phyloP scores from a whole-genome alignment of 345 rosid genomes.

The Microcos paniculata region DNA sequence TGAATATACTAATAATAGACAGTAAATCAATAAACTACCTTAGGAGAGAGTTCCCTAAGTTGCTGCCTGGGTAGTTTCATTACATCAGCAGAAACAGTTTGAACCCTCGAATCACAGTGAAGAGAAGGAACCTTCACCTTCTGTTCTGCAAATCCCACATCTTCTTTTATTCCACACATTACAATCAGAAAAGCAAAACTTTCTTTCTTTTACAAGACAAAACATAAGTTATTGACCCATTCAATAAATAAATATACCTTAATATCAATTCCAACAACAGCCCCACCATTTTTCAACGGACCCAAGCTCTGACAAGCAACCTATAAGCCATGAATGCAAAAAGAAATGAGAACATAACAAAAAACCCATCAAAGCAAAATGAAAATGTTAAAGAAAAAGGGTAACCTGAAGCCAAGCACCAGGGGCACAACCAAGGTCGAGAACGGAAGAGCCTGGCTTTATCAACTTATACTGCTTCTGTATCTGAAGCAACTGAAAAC shows the following conservation, averaged over 20 bases:
- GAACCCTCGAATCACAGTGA: constrained; percentile 81
- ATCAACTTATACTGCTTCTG: constrained; percentile 81
- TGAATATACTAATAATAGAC: background rate
- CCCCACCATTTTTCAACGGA: constrained; percentile 71
- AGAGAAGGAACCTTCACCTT: constrained; percentile 87
- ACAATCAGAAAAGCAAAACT: constrained; percentile 14
- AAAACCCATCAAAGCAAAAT: background rate
- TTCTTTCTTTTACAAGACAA: background rate
- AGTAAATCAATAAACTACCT: constrained; percentile 39
- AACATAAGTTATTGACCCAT: background rate
- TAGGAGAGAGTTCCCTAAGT: constrained; percentile 66
- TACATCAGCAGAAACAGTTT: constrained; percentile 75
- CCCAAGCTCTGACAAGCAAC: constrained; percentile 97
- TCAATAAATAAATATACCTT: constrained; percentile 50
- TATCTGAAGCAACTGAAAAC: constrained; percentile 79
- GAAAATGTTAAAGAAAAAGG: background rate
- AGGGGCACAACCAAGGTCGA: constrained; percentile 96
- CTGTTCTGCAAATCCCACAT: constrained; percentile 65
- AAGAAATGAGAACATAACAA: background rate
- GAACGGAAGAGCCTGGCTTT: constrained; percentile 82
- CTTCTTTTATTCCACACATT: constrained; percentile 9
- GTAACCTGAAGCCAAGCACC: constrained; percentile 99
- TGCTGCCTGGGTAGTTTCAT: constrained; percentile 55
- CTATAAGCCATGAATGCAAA: constrained; percentile 32
- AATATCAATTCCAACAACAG: constrained; percentile 82